Evolutionary conservation across 495 filamentous ascomycete species (phyloP), one percentile per base, ranked within the genome.

Genomic region (Hypoxylon fragiforme): DNA sequence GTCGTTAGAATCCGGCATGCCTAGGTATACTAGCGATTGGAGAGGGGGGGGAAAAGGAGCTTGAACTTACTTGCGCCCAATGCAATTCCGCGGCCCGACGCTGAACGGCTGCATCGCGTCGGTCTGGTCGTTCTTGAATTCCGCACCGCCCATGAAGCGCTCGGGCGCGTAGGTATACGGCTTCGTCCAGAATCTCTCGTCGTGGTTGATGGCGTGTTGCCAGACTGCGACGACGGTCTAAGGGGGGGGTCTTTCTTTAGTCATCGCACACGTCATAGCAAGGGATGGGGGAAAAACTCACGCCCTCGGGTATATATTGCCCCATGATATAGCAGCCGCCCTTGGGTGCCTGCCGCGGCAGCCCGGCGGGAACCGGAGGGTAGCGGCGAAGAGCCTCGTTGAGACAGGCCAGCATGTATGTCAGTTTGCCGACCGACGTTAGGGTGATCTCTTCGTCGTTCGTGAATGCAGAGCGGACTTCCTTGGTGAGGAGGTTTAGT

Each of bases 61-160:
- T n/a, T 11, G 0, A 30, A 71, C 77, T 59, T 69, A 81, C 79
- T 79, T 75, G 52, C 73, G 69, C 3, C 82, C 83, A 44, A 83
- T 70, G 43, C 82, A 85, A 35, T 77, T 74, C 11, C 81, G 56
- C 0, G 75, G 77, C 0, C 84, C 83, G 19, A 74, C 19, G 26
- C 70, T 70, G 38, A 85, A 87, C 1, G 81, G 75, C 36, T 81
- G 73, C 36, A 78, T 63, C 7, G 73, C 76, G 14, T 75, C 69
- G 11, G 64, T 59, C 3, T 68, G 54, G 56, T 87, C 83, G 18
- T 63, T 54, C 21, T 68, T 62, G 41, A 73, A 81, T 15, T 47
- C 57, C 3, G 66, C 53, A 26, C 73, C 68, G 1, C 67, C 59
- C 11, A 81, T 38, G 56, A 78, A 84, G 14, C 78, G 70, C 49